Evolutionary conservation across 225 moss, liverwort and hornwort species (phyloP), one percentile per base, ranked within the genome.

Genomic region (Asterella californica): DNA sequence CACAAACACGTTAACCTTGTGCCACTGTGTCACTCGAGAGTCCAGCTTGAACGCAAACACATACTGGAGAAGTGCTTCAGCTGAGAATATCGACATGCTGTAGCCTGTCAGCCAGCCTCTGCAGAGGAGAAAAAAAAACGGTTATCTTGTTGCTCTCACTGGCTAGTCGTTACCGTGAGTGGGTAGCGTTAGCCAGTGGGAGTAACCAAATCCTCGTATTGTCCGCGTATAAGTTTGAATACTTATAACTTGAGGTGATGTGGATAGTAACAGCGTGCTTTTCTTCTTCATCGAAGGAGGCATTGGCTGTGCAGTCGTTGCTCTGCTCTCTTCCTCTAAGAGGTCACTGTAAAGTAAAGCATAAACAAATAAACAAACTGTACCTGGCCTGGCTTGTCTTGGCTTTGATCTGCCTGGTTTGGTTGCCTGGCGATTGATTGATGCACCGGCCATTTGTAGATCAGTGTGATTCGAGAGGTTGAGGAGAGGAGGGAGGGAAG

Each of bases 361-460:
- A 24, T 69, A 45, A 72, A 48, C 48, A 38, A 42, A 8, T 74
- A 54, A 48, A 73, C 73, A 14, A 24, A 50, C 47, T 50, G 27
- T 29, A 18, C 49, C 33, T 55, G 55, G 54, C 53, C 19, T 33
- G 70, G 70, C 70, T 45, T 46, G 70, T 46, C 15, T 32, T 59
- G 57, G 36, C 54, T 57, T n/a, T 54, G 54, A 34, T 57, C 15
- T 49, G 72, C 9, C 48, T 72, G 57, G 32, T 27, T 69, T 75
- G 59, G 68, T 62, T 55, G 68, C 46, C 69, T 79, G 57, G 47
- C 59, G 79, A 76, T 61, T 67, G 69, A 76, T 79, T 80, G 83
- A 79, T 80, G 80, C 52, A 80, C 76, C 80, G 65, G 61, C 80
- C 24, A 69, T 76, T 69, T 59, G 67, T 46, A 32, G 38, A 63